phyloP scores from a whole-genome alignment of 2,329 filamentous ascomycete species.

The Xenosphaeropsis pyriputrescens region DNA sequence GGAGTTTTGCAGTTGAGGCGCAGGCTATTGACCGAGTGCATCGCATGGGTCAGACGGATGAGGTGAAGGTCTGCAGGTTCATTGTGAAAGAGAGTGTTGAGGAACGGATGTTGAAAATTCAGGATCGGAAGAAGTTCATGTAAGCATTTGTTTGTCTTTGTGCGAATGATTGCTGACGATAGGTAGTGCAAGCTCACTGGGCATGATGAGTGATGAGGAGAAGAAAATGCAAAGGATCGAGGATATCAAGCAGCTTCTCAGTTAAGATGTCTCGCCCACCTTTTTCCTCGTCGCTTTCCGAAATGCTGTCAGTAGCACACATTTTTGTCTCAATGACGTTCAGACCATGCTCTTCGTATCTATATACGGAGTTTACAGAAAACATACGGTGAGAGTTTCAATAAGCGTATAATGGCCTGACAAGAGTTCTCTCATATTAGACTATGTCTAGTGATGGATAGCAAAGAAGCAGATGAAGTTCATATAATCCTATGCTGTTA shows the following conservation, averaged over 20 bases:
- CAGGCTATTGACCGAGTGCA: conserved; percentile 97
- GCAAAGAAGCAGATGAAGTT: no score
- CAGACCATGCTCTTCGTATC: no score
- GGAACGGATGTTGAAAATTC: conserved; percentile 83
- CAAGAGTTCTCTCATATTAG: no score
- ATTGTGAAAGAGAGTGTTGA: conserved; percentile 86
- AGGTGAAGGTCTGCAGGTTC: conserved; percentile 78
- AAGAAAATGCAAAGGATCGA: conserved; percentile 83
- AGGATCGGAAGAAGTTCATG: conserved; percentile 94
- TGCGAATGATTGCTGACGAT: conserved; percentile 10
- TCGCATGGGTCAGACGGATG: conserved; percentile 81
- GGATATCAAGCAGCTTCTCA: conserved; percentile 83
- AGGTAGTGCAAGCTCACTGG: conserved; percentile 72
- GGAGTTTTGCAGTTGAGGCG: conserved; percentile 92
- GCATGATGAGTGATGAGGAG: conserved; percentile 91
- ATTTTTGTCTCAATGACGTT: no score
- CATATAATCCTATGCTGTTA: no score
- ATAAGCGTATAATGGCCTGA: no score
- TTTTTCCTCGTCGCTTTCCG: no score
- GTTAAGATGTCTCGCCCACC: conserved; percentile 24
- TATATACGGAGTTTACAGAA: no score
- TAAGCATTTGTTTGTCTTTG: conserved; percentile 31
- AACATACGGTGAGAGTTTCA: no score
- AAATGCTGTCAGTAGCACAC: no score
- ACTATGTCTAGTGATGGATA: no score